phyloP scores from a whole-genome alignment of 78 protist genomes.

The Goniomonas avonlea region DNA sequence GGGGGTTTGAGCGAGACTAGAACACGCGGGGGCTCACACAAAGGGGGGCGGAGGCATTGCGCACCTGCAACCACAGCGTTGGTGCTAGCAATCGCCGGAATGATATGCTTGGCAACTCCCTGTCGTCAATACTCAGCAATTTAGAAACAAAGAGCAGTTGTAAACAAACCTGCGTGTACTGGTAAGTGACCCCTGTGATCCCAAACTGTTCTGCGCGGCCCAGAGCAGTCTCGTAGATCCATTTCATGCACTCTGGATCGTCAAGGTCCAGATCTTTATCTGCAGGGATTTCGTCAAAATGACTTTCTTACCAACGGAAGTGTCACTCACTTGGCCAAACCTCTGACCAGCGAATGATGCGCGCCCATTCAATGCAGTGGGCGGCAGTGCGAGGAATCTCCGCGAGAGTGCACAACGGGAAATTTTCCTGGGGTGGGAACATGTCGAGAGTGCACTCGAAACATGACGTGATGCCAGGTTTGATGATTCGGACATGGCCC shows the following conservation, averaged over 20 bases:
- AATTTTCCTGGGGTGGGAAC: slow-evolving; percentile 81
- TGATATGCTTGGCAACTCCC: slow-evolving; percentile 90
- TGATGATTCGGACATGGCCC: slow-evolving; percentile 90
- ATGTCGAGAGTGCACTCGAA: slow-evolving; percentile 83
- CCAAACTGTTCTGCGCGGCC: slow-evolving; percentile 58
- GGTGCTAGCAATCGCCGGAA: slow-evolving; percentile 96
- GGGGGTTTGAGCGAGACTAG: neutral
- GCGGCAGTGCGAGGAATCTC: slow-evolving; percentile 32
- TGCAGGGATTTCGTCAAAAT: neutral
- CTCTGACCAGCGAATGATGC: neutral
- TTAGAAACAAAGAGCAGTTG: neutral
- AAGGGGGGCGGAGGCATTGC: neutral
- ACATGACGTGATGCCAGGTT: slow-evolving; percentile 77
- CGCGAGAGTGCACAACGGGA: slow-evolving; percentile 93
- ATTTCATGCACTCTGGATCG: slow-evolving; percentile 77
- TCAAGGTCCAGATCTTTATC: slow-evolving; percentile 70
- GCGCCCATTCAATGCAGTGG: slow-evolving; percentile 15
- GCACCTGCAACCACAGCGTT: slow-evolving; percentile 89
- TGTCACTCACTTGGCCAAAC: neutral
- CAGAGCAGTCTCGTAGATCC: slow-evolving; percentile 69
- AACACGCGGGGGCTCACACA: neutral
- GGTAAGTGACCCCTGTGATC: neutral
- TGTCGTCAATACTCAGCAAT: no score
- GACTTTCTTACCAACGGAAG: neutral
- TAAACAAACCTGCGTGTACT: neutral